phyloP scores from a whole-genome alignment of 805 yeast species.

The Wickerhamomyces xylosicus region DNA sequence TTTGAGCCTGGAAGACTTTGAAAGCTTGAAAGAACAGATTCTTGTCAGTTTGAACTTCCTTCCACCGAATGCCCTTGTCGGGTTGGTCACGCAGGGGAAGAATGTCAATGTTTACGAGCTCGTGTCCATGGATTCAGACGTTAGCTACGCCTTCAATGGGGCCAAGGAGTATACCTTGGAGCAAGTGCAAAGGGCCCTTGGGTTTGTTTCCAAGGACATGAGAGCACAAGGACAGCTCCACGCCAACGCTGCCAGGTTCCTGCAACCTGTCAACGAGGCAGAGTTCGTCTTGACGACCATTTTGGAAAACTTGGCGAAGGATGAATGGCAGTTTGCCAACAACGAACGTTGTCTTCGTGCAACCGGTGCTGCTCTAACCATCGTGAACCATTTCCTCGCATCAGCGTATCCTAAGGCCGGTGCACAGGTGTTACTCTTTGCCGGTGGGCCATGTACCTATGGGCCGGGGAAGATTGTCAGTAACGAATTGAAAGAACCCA shows the following conservation, averaged over 20 bases:
- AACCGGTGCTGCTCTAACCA: conserved; percentile 84
- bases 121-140: background rate
- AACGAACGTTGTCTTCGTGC: conserved; percentile 74
- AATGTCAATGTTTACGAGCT: background rate
- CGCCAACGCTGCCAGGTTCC: conserved; percentile 32
- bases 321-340: conserved; percentile 84
- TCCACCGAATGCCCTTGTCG: conserved; percentile 86
- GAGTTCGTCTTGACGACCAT: conserved; percentile 77
- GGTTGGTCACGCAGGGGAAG: conserved; percentile 72
- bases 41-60: conserved; percentile 64
- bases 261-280: conserved; percentile 63
- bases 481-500: conserved; percentile 85
- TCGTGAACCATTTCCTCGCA: conserved; percentile 76
- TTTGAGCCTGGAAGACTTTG: conserved; percentile 80
- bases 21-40: conserved; percentile 73
- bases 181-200: conserved; percentile 44
- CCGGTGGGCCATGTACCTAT: conserved; percentile 93
- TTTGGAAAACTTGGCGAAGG: conserved; percentile 66
- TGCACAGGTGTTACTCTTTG: conserved; percentile 79
- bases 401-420: conserved; percentile 78
- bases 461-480: conserved; percentile 94
- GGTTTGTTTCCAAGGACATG: conserved; percentile 38
- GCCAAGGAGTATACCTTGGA: conserved; percentile 36
- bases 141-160: conserved; percentile 43
- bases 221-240: conserved; percentile 20